phyloP scores from a whole-genome alignment of 2,329 filamentous ascomycete genomes.

The Pseudogymnoascus sp. region DNA sequence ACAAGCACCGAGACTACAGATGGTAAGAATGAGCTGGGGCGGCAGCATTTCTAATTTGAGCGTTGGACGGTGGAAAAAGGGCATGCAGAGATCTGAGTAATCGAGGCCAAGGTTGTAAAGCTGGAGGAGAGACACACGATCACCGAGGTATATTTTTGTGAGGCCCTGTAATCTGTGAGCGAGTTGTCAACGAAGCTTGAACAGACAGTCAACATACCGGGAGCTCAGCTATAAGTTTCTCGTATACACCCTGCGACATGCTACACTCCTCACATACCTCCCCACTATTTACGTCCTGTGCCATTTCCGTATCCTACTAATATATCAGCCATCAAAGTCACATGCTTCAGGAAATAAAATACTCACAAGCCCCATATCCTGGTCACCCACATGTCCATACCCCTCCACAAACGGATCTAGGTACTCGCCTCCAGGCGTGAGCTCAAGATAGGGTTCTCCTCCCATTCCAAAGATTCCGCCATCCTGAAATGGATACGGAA shows the following conservation, averaged over 20 bases:
- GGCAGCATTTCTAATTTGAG: conserved; percentile 16
- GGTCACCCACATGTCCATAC: not conserved
- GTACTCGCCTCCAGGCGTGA: not conserved
- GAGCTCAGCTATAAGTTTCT: not conserved
- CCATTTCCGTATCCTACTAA: conserved; percentile 4
- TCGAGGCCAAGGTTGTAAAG: conserved; percentile 15
- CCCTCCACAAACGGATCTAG: conserved; percentile 7
- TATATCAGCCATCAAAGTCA: not conserved
- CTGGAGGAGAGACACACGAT: not conserved
- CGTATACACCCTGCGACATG: not conserved
- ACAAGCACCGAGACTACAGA: conserved; percentile 19
- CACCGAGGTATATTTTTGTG: conserved; percentile 2
- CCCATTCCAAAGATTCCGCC: conserved; percentile 11
- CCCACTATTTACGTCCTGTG: not conserved
- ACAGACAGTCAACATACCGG: not conserved
- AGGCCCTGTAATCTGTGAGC: not conserved
- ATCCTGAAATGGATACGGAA: conserved; percentile 10
- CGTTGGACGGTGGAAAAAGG: conserved; percentile 21
- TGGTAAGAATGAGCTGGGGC: conserved; percentile 17
- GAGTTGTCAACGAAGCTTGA: not conserved
- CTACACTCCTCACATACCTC: not conserved
- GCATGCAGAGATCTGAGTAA: conserved; percentile 21
- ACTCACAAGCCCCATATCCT: conserved; percentile 8
- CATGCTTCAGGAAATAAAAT: not conserved
- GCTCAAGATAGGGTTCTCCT: not conserved